Conservation (phyloP, 2,329 filamentous ascomycete genomes). For the Scytalidium lignicola region DNA sequence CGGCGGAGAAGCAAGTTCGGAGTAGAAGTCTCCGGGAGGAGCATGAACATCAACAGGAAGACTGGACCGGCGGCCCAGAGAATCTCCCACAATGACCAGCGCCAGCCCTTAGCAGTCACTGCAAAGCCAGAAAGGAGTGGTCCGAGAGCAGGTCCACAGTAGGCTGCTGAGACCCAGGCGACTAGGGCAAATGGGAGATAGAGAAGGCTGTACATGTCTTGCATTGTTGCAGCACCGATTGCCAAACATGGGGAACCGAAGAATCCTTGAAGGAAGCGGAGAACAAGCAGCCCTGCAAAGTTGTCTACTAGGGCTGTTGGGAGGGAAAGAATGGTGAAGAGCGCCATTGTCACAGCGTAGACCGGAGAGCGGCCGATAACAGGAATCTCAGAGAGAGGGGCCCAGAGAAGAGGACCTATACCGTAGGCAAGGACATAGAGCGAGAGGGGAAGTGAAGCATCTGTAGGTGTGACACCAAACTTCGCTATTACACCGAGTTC, state of each 20-base stretch:
- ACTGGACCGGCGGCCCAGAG: slow-evolving; percentile 56
- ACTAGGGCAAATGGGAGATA: slow-evolving; percentile 54
- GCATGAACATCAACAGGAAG: slow-evolving; percentile 55
- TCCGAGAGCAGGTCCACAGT: slow-evolving; percentile 50
- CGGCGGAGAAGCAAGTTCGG: slow-evolving; percentile 57
- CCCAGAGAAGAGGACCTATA: slow-evolving; percentile 59
- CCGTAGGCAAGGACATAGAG: slow-evolving; percentile 62
- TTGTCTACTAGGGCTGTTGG: slow-evolving; percentile 59
- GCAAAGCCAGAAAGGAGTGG: slow-evolving; percentile 57
- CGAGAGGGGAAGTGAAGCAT: slow-evolving; percentile 52
- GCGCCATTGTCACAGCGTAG: slow-evolving; percentile 61
- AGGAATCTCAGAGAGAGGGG: slow-evolving; percentile 62
- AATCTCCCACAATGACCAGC: slow-evolving; percentile 61
- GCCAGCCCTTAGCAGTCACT: slow-evolving; percentile 52
- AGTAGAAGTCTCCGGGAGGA: slow-evolving; percentile 59
- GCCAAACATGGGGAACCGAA: slow-evolving; percentile 62
- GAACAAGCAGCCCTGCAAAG: slow-evolving; percentile 58
- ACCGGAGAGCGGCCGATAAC: slow-evolving; percentile 61
- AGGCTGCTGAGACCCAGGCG: slow-evolving; percentile 52
- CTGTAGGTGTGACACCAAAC: slow-evolving; percentile 47
- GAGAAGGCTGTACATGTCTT: slow-evolving; percentile 49
- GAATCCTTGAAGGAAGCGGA: slow-evolving; percentile 61
- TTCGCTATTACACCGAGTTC: slow-evolving; percentile 42
- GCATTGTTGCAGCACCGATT: slow-evolving; percentile 47
- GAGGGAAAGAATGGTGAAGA: slow-evolving; percentile 64